Evolutionary conservation across 495 filamentous ascomycete species (phyloP).

Genomic region (Penicillium bialowiezense): DNA sequence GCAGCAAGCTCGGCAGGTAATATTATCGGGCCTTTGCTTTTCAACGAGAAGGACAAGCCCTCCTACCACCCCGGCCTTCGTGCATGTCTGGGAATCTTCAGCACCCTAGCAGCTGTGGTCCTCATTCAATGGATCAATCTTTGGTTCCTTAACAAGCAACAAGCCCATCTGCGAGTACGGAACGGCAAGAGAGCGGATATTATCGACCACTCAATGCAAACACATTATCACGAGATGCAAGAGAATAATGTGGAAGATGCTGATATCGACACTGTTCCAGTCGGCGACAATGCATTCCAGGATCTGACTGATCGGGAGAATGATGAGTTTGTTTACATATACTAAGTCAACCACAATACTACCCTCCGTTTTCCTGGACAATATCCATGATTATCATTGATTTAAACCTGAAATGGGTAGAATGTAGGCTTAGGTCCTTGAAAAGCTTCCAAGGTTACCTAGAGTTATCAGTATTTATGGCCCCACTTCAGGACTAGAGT

Average conservation of each 20-base stretch:
- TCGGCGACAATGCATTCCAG: constrained; percentile 42
- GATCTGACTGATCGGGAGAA: constrained; percentile 64
- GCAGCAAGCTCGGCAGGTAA: constrained; percentile 44
- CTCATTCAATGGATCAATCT: constrained; percentile 52
- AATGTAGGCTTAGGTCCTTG: too few species aligned
- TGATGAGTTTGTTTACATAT: constrained; percentile 67
- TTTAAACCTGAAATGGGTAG: too few species aligned
- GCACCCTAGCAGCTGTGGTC: constrained; percentile 45
- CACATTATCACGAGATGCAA: constrained; percentile 24
- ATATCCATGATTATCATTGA: too few species aligned
- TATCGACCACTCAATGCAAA: constrained; percentile 55
- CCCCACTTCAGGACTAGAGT: too few species aligned
- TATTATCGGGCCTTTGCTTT: constrained; percentile 47
- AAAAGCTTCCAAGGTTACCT: too few species aligned
- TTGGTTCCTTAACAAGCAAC: constrained; percentile 50
- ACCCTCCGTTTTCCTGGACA: too few species aligned
- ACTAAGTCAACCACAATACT: constrained; percentile 27
- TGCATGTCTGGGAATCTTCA: constrained; percentile 55
- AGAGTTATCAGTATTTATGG: too few species aligned
- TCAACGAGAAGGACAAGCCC: constrained; percentile 40
- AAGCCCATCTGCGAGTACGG: constrained; percentile 48
- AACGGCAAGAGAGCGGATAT: constrained; percentile 58
- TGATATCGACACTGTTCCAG: constrained; percentile 18
- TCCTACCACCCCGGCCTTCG: constrained; percentile 55
- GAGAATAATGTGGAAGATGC: constrained; percentile 17